Conservation (phyloP, 75 land plant genomes). For the Selaginella tamariscina region DNA sequence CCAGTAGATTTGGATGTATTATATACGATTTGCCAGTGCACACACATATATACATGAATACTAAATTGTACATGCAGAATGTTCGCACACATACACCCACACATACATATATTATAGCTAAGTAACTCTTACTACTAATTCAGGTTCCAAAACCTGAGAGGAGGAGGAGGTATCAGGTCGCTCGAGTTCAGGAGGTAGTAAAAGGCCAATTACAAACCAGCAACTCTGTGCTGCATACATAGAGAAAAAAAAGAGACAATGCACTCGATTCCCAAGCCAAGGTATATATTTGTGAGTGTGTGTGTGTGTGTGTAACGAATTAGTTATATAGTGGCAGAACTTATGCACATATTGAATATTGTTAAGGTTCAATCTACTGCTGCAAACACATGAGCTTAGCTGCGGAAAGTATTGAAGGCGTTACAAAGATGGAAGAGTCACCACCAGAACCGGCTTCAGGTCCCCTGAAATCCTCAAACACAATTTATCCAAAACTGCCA, state of each 20-base stretch:
- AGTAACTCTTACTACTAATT: no score
- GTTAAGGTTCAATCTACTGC: slow-evolving; percentile 6
- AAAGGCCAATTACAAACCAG: background rate
- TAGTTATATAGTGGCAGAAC: no score
- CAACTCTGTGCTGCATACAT: slow-evolving; percentile 12
- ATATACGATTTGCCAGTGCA: no score
- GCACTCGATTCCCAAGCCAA: slow-evolving; percentile 10
- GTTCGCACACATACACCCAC: no score
- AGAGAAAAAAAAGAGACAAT: slow-evolving; percentile 5
- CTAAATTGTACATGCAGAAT: no score
- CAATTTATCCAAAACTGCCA: background rate
- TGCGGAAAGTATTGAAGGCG: background rate
- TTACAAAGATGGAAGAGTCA: slow-evolving; percentile 16
- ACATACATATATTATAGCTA: no score
- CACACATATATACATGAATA: no score
- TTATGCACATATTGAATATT: no score
- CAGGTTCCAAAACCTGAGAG: background rate
- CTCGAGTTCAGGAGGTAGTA: background rate
- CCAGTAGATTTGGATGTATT: no score
- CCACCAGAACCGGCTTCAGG: background rate
- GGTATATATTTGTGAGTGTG: no score
- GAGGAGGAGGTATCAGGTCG: background rate
- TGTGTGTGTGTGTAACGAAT: no score
- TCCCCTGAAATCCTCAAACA: background rate
- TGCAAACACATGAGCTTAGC: background rate